phyloP scores from a whole-genome alignment of 2,329 filamentous ascomycete genomes.

The Pseudocercospora eumusae region DNA sequence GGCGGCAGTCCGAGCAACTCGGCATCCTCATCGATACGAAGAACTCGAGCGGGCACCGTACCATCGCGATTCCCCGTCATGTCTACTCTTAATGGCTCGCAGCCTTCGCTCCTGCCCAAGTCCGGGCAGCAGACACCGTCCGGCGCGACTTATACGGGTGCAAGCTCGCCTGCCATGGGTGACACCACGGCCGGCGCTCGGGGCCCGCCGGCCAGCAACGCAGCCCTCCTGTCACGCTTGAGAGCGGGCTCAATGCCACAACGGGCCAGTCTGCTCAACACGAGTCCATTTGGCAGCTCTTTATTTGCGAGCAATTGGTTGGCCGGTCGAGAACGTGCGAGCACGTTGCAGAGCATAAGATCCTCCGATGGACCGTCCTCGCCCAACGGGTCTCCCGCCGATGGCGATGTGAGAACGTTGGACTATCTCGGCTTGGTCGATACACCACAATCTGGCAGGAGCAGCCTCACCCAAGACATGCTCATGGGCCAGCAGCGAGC shows the following conservation, averaged over 20 bases:
- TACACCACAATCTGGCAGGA: slow-evolving; percentile 78
- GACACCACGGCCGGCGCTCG: slow-evolving; percentile 38
- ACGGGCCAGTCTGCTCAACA: slow-evolving; percentile 67
- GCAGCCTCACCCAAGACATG: slow-evolving; percentile 66
- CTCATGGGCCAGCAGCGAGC: slow-evolving; percentile 54
- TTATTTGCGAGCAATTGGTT: slow-evolving; percentile 88
- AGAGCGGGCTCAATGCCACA: slow-evolving; percentile 94
- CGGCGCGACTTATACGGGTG: slow-evolving; percentile 76
- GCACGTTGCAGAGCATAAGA: slow-evolving; percentile 84
- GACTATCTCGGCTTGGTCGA: slow-evolving; percentile 96
- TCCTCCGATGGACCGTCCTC: slow-evolving; percentile 86
- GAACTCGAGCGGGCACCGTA: slow-evolving; percentile 91
- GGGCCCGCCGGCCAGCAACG: slow-evolving; percentile 59
- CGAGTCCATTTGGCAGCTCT: slow-evolving; percentile 78
- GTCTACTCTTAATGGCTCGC: slow-evolving; percentile 60
- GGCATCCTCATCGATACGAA: slow-evolving; percentile 51
- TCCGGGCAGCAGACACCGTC: slow-evolving; percentile 83
- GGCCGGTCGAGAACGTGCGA: slow-evolving; percentile 75
- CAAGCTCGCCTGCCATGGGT: slow-evolving; percentile 48
- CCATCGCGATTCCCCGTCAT: slow-evolving; percentile 89
- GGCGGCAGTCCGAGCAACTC: slow-evolving; percentile 31
- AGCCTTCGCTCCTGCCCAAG: slow-evolving; percentile 66
- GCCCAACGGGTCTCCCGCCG: slow-evolving; percentile 78
- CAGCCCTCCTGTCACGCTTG: slow-evolving; percentile 77
- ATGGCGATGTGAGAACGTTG: slow-evolving; percentile 87